phyloP scores from a whole-genome alignment of 352 stramenopile genomes.

The Globisporangium nunn region DNA sequence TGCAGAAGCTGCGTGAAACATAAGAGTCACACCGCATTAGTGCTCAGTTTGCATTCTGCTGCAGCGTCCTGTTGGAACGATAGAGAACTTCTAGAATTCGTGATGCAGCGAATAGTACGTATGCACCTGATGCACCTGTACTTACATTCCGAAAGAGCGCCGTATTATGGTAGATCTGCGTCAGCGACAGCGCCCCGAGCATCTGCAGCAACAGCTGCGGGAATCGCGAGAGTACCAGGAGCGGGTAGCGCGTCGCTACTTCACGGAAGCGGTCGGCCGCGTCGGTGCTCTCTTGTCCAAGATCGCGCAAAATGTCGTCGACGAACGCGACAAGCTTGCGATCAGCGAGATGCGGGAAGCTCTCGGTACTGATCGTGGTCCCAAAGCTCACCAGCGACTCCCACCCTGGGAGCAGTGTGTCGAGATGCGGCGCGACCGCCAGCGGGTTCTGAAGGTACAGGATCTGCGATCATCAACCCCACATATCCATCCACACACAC shows the following conservation, averaged over 20 bases:
- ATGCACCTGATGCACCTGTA: background rate
- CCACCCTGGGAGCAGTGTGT: constrained; percentile 49
- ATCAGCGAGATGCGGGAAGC: constrained; percentile 14
- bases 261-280: constrained; percentile 58
- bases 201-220: constrained; percentile 42
- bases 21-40: background rate
- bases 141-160: constrained; percentile 54
- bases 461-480: constrained; percentile 14
- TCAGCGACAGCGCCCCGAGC: constrained; percentile 51
- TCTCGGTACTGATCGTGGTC: constrained; percentile 4
- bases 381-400: constrained; percentile 36
- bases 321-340: constrained; percentile 25
- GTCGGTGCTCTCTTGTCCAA: constrained; percentile 36
- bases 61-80: no score
- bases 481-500: background rate
- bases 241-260: constrained; percentile 38
- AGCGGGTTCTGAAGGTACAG: constrained; percentile 64
- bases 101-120: no score
- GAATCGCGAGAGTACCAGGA: constrained; percentile 50
- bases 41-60: background rate
- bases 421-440: constrained; percentile 31
- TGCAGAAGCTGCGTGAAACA: constrained; percentile 33
- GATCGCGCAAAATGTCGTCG: constrained; percentile 37
- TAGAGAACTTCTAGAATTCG: no score
- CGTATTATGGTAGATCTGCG: constrained; percentile 60